Evolutionary conservation across 441 rosid species (phyloP).

Genomic region (Euphorbia celastroides): DNA sequence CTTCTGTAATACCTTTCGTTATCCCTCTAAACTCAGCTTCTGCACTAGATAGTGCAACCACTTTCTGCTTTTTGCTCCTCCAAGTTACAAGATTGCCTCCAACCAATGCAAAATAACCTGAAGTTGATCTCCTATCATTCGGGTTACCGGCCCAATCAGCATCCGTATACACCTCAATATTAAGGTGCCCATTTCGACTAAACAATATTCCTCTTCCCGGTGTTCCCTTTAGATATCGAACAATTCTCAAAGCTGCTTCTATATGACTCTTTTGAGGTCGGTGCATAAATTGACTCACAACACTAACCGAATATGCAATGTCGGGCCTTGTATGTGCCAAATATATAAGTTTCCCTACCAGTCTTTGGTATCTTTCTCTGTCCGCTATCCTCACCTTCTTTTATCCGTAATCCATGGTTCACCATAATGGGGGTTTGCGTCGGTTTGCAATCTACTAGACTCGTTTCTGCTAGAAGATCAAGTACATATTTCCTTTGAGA

Average conservation of each 20-base stretch:
- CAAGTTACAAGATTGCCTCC: no score
- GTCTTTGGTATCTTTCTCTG: neutral
- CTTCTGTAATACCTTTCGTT: neutral
- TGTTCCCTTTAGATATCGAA: neutral
- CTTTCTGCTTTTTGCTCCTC: neutral
- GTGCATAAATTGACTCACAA: neutral
- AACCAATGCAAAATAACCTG: no score
- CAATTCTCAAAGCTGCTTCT: slow-evolving; percentile 1
- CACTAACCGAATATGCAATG: no score
- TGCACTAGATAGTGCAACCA: neutral
- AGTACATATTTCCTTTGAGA: neutral
- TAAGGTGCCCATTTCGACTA: neutral
- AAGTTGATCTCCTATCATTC: neutral
- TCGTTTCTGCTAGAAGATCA: neutral
- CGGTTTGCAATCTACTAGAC: neutral
- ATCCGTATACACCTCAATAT: neutral
- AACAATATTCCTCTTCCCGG: neutral
- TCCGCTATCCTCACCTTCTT: neutral
- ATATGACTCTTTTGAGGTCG: neutral
- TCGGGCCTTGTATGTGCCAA: no score
- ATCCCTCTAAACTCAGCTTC: neutral
- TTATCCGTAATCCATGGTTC: neutral
- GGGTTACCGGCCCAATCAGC: neutral
- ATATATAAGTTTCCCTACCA: neutral
- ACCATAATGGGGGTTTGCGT: neutral